Evolutionary conservation across 805 yeast species (phyloP).

Genomic region (Metschnikowia drakensbergensis): DNA sequence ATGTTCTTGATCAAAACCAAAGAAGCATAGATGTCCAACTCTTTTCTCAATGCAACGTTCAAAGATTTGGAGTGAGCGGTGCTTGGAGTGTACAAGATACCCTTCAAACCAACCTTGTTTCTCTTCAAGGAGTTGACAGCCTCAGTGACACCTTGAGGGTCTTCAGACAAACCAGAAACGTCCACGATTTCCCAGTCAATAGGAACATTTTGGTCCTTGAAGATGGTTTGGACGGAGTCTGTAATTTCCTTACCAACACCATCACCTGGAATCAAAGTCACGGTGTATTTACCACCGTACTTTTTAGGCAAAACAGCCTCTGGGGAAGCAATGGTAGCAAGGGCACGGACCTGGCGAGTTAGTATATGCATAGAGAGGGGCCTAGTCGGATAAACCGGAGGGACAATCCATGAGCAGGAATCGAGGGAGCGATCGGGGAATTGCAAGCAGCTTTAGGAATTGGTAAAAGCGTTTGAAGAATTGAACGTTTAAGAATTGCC

Average conservation of each 20-base stretch:
- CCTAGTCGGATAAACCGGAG: background rate
- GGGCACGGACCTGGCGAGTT: conserved; percentile 36
- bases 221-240: conserved; percentile 86
- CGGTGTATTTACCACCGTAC: conserved; percentile 92
- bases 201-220: conserved; percentile 83
- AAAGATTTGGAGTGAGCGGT: conserved; percentile 75
- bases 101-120: conserved; percentile 95
- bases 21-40: conserved; percentile 92
- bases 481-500: too few species aligned
- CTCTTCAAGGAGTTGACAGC: conserved; percentile 90
- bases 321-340: conserved; percentile 58
- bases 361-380: conserved; percentile 20
- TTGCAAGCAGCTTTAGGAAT: too few species aligned
- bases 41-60: conserved; percentile 95
- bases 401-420: background rate
- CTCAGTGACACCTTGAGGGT: conserved; percentile 58
- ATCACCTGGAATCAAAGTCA: conserved; percentile 95
- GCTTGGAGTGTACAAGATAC: conserved; percentile 88
- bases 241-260: conserved; percentile 97
- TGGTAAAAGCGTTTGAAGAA: too few species aligned
- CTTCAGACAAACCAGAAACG: conserved; percentile 37
- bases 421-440: too few species aligned
- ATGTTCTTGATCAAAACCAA: conserved; percentile 90
- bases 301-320: conserved; percentile 75
- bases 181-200: conserved; percentile 79